Evolutionary conservation across 2,329 filamentous ascomycete species (phyloP), one percentile per base, ranked within the genome.

Genomic region (Fusarium sp.): DNA sequence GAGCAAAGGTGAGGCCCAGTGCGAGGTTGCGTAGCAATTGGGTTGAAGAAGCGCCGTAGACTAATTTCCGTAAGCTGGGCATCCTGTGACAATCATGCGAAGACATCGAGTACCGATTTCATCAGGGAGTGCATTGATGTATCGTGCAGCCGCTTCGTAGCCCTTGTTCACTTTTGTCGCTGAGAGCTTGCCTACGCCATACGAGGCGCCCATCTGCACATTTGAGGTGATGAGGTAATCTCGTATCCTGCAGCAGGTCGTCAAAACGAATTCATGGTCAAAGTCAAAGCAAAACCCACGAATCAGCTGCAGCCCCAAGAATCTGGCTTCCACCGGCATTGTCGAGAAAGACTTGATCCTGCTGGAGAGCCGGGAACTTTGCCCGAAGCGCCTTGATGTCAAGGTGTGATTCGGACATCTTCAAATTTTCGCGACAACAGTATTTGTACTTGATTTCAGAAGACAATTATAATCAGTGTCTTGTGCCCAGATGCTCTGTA

Each of bases 271-370:
- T 37, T 18, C 16, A 5, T 18, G 9, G 10, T 9, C 35, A 16
- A 15, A 10, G 16, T 18, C 16, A 37, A 18, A 2, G 9, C 16
- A 37, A 12, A 12, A 51, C 71, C 16, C 11, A 73, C 70, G 56
- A 44, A 21, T 72, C 68, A 2, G 49, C 73, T 0, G 93, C 93
- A 21, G 86, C 84, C 31, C 87, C 88, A 7, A 95, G 82, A 3
- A 89, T 86, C 77, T 95, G 93, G 77, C 90, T 93, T 41, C 93
- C 93, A 23, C 93, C 93, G 16, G 92, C 93, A 78, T 95, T 95
- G 78, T 95, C 93, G 73, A 95, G 88, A 79, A 88, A 94, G 55
- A 94, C 85, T 76, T 94, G 92, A 51, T 90, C 84, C 66, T 90
- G 86, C 44, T 86, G 81, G 42, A 95, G 80, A 19, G 92, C 91